A percentile compares a stretch with the other conserved stretches of the same genome.
Evolutionary conservation across 1,284 basidiomycete species (phyloP).

Genomic region (Inonotus obliquus): DNA sequence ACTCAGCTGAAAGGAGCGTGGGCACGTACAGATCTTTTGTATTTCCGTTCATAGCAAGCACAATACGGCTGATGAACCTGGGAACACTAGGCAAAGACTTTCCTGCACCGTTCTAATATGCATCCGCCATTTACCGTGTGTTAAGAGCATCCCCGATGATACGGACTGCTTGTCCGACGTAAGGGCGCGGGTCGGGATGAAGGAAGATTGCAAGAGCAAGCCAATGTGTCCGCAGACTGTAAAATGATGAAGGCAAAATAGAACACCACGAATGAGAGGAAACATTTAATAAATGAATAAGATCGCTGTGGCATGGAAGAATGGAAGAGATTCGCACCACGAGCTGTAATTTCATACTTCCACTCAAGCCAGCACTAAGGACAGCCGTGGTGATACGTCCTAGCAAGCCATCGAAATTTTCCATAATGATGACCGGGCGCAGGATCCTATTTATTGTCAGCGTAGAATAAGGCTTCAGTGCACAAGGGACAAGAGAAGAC

Average conservation of each 20-base stretch:
- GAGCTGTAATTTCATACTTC: slow-evolving; percentile 31
- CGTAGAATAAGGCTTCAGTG: too few relatives aligned
- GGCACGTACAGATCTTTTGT: slow-evolving; percentile 32
- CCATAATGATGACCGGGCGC: slow-evolving; percentile 36
- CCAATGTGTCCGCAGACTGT: slow-evolving; percentile 35
- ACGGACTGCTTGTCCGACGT: slow-evolving; percentile 26
- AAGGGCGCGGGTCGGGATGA: slow-evolving; percentile 26
- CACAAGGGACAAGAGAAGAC: slow-evolving; percentile 21
- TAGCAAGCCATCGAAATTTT: slow-evolving; percentile 36
- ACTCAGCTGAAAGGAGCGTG: too few relatives aligned
- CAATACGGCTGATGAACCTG: slow-evolving; percentile 24
- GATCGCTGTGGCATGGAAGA: too few relatives aligned
- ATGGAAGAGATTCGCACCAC: too few relatives aligned
- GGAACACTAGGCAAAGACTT: slow-evolving; percentile 30
- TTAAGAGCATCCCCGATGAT: slow-evolving; percentile 33
- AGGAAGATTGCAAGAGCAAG: slow-evolving; percentile 32
- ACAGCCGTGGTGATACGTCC: slow-evolving; percentile 33
- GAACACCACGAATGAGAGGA: background rate
- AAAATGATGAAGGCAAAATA: background rate
- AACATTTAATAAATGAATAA: slow-evolving; percentile 10
- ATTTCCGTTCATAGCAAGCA: slow-evolving; percentile 30
- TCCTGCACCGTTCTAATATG: slow-evolving; percentile 31
- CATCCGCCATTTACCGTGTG: slow-evolving; percentile 26
- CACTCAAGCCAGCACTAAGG: slow-evolving; percentile 31
- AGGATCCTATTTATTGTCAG: slow-evolving; percentile 31